Evolutionary conservation across 495 filamentous ascomycete genomes (phyloP), one percentile per base, ranked within the genome.

Genomic region (Physcia stellaris): DNA sequence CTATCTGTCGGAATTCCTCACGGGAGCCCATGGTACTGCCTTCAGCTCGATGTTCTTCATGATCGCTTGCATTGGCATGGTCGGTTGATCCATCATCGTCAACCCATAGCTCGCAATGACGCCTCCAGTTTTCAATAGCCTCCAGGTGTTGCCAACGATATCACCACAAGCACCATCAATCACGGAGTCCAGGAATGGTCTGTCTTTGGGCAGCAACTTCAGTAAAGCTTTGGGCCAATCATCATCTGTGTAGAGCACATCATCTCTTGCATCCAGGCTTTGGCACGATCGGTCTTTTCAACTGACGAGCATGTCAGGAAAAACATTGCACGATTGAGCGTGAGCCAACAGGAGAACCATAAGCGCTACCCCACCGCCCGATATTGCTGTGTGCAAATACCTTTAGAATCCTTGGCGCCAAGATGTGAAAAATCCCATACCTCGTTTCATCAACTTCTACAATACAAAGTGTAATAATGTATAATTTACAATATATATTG

Each of bases 291-390:
- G n/a, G n/a, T 55, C 57, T 80, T 80, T 6, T 52, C 59, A 13
- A 56, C 27, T 6, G 51, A 54, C 1, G 68, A 56, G 13, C 58
- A 66, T 6, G 70, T 76, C n/a, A 78, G 75, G n/a, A 42, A 53
- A 79, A 4, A 71, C 67, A 39, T 64, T 62, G 30, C 55, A 60
- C 15, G 73, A 74, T 32, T 60, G 46, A 2, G 61, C 70, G 29
- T 13, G n/a, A 9, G 16, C 80, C 59, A 86, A 84, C 42, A 71
- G 68, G 47, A 86, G 57, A n/a, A 60, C 71, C 53, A 71, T 67
- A 41, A 87, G 54, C 24, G 83, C 83, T 16, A 87, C 83, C 33
- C 83, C 83, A 13, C 83, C 83, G 1, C 83, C n/a, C n/a, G n/a
- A n/a, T n/a, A n/a, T n/a, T n/a, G n/a, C n/a, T n/a, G n/a, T n/a